These are phyloP conservation scores for Erysimum cheiri DNA, from an alignment of 441 rosid species.

Conservation along the genomic window DNA sequence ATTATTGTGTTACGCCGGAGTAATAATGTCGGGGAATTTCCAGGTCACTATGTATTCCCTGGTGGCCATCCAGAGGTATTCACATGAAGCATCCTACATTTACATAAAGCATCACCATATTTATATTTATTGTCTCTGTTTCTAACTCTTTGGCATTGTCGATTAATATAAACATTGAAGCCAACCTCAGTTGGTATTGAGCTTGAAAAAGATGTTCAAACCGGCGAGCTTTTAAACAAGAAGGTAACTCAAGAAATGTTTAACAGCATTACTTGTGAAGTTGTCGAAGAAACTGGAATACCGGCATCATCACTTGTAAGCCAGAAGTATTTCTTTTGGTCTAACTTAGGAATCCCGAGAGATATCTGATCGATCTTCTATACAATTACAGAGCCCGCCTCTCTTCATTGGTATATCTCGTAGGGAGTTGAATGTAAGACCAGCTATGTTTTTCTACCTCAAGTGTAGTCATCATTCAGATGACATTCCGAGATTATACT, in stretches of 20 bases:
- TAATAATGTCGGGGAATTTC: conserved; percentile 90
- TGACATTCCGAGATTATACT: conserved; percentile 70
- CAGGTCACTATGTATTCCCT: conserved; percentile 88
- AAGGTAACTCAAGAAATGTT: conserved; percentile 79
- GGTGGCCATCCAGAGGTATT: conserved; percentile 97
- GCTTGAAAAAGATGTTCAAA: conserved; percentile 32
- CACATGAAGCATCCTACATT: neutral
- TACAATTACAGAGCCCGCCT: conserved; percentile 59
- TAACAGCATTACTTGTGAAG: conserved; percentile 78
- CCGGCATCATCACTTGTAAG: conserved; percentile 78
- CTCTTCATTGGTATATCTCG: conserved; percentile 79
- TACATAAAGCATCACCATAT: neutral
- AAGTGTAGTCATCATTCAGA: conserved; percentile 70
- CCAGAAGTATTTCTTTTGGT: neutral
- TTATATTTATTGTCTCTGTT: neutral
- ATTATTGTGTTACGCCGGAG: conserved; percentile 77
- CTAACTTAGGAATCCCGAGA: neutral
- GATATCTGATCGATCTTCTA: conserved; percentile 19
- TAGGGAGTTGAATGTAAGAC: conserved; percentile 77
- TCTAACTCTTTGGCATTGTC: neutral
- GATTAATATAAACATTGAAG: conserved; percentile 48
- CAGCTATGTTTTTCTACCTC: conserved; percentile 83
- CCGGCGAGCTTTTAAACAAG: conserved; percentile 48
- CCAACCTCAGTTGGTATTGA: conserved; percentile 67
- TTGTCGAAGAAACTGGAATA: conserved; percentile 91